Evolutionary conservation across 169 alveolate genomes (phyloP), one percentile per base, ranked within the genome.

Genomic region (Theileria luwenshuni): DNA sequence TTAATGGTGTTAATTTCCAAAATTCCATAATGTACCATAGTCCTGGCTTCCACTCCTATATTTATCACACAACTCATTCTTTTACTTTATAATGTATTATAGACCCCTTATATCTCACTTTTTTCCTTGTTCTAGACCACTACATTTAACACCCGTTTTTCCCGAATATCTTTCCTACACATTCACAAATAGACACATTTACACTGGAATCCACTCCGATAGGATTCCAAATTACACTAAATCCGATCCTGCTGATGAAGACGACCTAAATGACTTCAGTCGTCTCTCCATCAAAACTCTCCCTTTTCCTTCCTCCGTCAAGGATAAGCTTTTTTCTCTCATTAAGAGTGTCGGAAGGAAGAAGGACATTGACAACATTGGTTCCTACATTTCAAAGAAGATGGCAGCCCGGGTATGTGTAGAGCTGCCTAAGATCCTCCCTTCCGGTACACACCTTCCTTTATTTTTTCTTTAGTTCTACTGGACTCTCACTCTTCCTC

Each of bases 401-500:
- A 32, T 77, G 3, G 86, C 94, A 7, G 74, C 93, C 33, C 69
- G 96, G 58, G 81, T 85, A 21, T 85, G 93, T 33, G 95, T 81
- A 12, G 95, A 91, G 58, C 81, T 91, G 21, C 96, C 96, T 25
- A 63, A 94, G 38, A 86, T 90, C 25, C 73, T 86, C 41, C 92
- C 93, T 6, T 91, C 96, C 10, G 76, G 86, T 79, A n/a, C 28
- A 59, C 63, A 35, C 54, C 61, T 41, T 2, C 30, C 30, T n/a
- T 28, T 56, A 5, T 23, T 28, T 28, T 41, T 15, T 15, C 25
- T 56, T 56, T 74, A 33, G 76, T 62, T 41, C 70, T 79, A n/a
- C 38, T 79, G 51, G 75, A 73, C 69, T n/a, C 76, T 25, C 41
- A 60, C 59, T 28, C 62, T 35, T 21, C 61, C 38, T 43, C 64